Conservation (phyloP, 2,329 filamentous ascomycete genomes). For the Orbilia blumenaviensis region DNA sequence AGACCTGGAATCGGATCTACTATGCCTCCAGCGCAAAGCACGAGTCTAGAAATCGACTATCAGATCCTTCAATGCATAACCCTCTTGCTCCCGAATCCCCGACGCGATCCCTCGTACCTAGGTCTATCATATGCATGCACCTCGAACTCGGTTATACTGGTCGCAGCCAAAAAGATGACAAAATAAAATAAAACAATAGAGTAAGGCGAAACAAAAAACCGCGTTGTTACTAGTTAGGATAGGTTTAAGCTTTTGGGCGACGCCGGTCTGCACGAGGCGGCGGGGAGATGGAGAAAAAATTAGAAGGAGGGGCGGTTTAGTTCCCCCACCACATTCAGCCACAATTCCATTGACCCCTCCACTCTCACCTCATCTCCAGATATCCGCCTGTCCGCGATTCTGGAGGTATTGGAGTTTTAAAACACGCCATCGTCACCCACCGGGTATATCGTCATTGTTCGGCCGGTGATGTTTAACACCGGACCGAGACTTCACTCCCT, state of each 20-base stretch:
- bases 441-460: not conserved
- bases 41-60: not conserved
- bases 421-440: constrained; percentile 11
- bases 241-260: not conserved
- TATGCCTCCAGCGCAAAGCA: too few relatives aligned
- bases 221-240: too few relatives aligned
- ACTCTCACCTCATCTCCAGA: not conserved
- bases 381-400: constrained; percentile 16
- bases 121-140: not conserved
- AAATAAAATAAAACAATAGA: not conserved
- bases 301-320: not conserved
- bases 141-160: not conserved
- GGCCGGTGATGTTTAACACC: too few relatives aligned
- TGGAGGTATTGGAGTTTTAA: not conserved
- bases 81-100: not conserved
- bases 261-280: not conserved
- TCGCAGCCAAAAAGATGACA: not conserved
- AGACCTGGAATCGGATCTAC: too few relatives aligned
- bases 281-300: constrained; percentile 17
- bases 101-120: constrained; percentile 12
- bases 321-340: not conserved
- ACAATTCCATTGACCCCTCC: not conserved
- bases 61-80: not conserved
- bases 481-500: too few relatives aligned
- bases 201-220: too few relatives aligned